Evolutionary conservation across 495 filamentous ascomycete genomes (phyloP).

Genomic region (Trichocladium antarcticum): DNA sequence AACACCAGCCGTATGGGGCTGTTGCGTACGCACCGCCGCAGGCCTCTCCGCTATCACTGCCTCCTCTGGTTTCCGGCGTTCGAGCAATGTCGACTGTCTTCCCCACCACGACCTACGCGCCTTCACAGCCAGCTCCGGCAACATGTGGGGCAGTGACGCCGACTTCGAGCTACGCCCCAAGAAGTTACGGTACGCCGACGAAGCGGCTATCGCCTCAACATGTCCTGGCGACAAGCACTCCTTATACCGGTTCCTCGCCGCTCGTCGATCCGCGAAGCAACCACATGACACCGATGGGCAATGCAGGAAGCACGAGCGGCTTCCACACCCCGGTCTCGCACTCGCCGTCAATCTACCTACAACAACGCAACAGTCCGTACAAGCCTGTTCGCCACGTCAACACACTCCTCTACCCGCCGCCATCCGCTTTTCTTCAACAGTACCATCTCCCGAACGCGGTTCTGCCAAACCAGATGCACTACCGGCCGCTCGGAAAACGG

Average conservation of each 20-base stretch:
- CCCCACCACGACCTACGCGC: slow-evolving; percentile 24
- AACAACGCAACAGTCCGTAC: slow-evolving; percentile 71
- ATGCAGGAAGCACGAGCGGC: slow-evolving; percentile 19
- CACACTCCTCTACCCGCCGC: slow-evolving; percentile 79
- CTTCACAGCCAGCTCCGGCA: slow-evolving; percentile 22
- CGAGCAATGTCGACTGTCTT: slow-evolving; percentile 44
- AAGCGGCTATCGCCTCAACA: slow-evolving; percentile 31
- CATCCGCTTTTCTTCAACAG: slow-evolving; percentile 65
- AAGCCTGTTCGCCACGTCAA: slow-evolving; percentile 81
- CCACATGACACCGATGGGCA: slow-evolving; percentile 16
- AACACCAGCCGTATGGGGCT: slow-evolving; percentile 5
- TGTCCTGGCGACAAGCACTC: slow-evolving; percentile 11
- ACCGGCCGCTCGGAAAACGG: slow-evolving; percentile 74
- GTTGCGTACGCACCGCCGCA: slow-evolving; percentile 23
- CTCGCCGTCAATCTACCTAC: slow-evolving; percentile 48
- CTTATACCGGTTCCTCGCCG: slow-evolving; percentile 37
- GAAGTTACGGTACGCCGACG: slow-evolving; percentile 33
- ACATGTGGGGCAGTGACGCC: slow-evolving; percentile 26
- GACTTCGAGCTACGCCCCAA: slow-evolving; percentile 16
- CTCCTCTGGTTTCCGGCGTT: slow-evolving; percentile 34
- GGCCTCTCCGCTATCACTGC: slow-evolving; percentile 34
- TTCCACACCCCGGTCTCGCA: slow-evolving; percentile 46
- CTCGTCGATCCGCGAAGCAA: slow-evolving; percentile 33
- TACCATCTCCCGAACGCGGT: slow-evolving; percentile 44
- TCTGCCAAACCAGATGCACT: slow-evolving; percentile 77